Base-by-base conservation (phyloP, 2,329 filamentous ascomycete species). In the Paecilomyces dactylethromorphus region DNA sequence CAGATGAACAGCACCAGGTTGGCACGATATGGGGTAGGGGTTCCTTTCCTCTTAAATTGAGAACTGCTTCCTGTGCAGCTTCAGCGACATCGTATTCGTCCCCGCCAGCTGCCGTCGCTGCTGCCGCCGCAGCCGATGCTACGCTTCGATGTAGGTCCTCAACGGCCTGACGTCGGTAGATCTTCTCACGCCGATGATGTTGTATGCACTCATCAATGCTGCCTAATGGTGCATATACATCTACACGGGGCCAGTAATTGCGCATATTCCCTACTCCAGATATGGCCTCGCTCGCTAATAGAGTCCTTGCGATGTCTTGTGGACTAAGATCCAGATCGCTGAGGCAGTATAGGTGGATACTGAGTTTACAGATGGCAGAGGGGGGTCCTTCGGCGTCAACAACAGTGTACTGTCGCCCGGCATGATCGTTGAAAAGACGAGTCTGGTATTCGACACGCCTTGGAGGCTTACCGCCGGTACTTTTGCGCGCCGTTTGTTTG, bases 181-280 rank as follows among this genome's bases (percentile, higher is more conserved):
- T 22, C 53, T 63, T 63, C n/a, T 63, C 61, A 7, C 45, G 52
- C 21, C 33, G 55, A 49, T 63, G 61, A 56, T 63, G 61, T 39
- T 59, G 55, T 12, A 63, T 59, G 21, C 61, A 63, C 22, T 55
- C 61, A 10, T 61, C 61, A 15, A 63, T 56, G 45, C 56, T 58
- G 5, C n/a, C 50, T 33, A 63, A 26, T 5, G 57, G 59, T 1
- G 59, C 12, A 50, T 61, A 63, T 10, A 63, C 61, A 26, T 63
- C 61, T 33, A 61, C 55, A 13, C 59, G 55, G 13, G 61, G 61
- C 59, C 59, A 63, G 24, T 61, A 56, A 21, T 63, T 61, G 3
- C 51, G 24, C 3, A 58, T 56, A 55, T 68, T 65, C 15, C 69
- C 65, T 45, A 26, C 49, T 7, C 31, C 49, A n/a, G 3, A 2